phyloP scores from a whole-genome alignment of 306 rosid genomes.

The Chamaecrista fasciculata region DNA sequence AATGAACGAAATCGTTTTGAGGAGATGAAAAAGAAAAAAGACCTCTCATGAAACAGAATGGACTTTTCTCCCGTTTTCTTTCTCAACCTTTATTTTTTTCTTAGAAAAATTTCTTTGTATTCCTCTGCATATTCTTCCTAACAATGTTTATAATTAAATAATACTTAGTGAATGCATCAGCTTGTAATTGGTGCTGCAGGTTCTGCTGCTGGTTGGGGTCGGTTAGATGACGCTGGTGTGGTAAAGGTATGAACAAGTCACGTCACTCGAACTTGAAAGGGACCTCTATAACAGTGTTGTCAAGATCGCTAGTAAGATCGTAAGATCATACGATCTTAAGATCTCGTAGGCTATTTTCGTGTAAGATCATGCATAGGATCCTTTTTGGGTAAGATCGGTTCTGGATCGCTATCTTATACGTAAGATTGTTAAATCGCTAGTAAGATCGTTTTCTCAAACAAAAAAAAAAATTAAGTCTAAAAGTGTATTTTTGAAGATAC shows the following conservation, averaged over 20 bases:
- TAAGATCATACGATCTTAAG: no score
- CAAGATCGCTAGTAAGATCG: no score
- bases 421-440: no score
- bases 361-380: no score
- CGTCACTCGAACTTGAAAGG: no score
- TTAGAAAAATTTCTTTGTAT: background rate
- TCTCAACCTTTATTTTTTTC: background rate
- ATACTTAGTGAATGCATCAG: slow-evolving; percentile 19
- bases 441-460: no score
- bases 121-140: background rate
- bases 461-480: no score
- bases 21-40: background rate
- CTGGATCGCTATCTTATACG: no score
- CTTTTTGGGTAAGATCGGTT: no score
- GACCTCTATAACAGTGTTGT: no score
- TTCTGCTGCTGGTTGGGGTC: slow-evolving; percentile 97
- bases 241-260: slow-evolving; percentile 69
- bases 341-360: no score
- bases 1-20: slow-evolving; percentile 10
- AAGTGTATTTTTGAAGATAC: no score
- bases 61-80: background rate
- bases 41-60: slow-evolving; percentile 12
- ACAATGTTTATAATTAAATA: background rate
- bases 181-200: slow-evolving; percentile 46
- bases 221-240: slow-evolving; percentile 92